Evolutionary conservation across 164 flowering plant genomes (phyloP).

Genomic region (Dillenia turbinata): DNA sequence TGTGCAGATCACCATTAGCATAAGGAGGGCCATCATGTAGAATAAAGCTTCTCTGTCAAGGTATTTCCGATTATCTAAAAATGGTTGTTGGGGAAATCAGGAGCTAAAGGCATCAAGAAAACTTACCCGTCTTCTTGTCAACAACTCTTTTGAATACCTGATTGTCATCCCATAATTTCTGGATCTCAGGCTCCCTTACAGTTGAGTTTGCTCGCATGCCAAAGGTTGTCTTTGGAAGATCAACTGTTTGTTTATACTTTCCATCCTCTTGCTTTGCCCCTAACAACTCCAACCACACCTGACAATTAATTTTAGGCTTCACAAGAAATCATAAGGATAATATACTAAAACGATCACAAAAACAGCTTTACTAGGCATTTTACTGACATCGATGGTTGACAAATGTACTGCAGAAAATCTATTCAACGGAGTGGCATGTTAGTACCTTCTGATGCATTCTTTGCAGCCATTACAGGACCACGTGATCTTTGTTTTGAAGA

Average conservation of each 20-base stretch:
- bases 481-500: constrained; percentile 68
- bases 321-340: background rate
- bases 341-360: background rate
- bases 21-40: constrained; percentile 99
- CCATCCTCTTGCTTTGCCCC: constrained; percentile 83
- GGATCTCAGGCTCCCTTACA: constrained; percentile 93
- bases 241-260: constrained; percentile 86
- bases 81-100: background rate
- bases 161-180: constrained; percentile 89
- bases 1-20: constrained; percentile 97
- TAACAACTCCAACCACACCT: constrained; percentile 26
- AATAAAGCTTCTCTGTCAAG: constrained; percentile 62
- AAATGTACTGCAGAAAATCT: background rate
- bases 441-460: constrained; percentile 67
- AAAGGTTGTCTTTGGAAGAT: constrained; percentile 87
- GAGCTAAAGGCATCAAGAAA: constrained; percentile 4
- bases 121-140: constrained; percentile 75
- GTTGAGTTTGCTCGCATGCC: constrained; percentile 88
- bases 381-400: no score
- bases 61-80: constrained; percentile 19
- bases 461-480: constrained; percentile 87
- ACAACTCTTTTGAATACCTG: constrained; percentile 71
- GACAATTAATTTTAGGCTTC: background rate
- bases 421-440: no score
- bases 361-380: background rate